Percentiles rank a stretch among this genome's conserved stretches.
phyloP scores from a whole-genome alignment of 2,329 filamentous ascomycete genomes.

The Cladorrhinum sp. region DNA sequence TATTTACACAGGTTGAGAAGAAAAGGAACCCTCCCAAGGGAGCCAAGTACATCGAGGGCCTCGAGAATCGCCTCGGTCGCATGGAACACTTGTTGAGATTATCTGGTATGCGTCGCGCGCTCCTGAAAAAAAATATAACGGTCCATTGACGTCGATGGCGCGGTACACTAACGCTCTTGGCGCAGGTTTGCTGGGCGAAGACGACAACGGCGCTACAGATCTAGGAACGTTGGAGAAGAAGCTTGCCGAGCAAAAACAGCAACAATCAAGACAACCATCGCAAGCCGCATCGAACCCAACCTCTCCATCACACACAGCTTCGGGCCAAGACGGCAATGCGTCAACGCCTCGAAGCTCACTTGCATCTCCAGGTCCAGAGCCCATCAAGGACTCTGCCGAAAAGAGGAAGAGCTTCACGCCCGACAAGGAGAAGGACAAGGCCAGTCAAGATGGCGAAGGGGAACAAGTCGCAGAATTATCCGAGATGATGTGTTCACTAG shows the following conservation, averaged over 20 bases:
- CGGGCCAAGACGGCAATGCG: constrained; percentile 41
- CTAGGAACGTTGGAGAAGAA: constrained; percentile 83
- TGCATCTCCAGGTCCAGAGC: constrained; percentile 54
- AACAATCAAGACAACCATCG: constrained; percentile 50
- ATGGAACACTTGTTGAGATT: constrained; percentile 91
- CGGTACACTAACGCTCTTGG: constrained; percentile 27
- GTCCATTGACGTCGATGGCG: not conserved
- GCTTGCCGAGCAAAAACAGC: constrained; percentile 53
- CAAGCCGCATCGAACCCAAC: constrained; percentile 49
- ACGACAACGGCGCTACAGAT: constrained; percentile 82
- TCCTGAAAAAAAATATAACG: not conserved
- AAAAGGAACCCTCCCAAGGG: constrained; percentile 96
- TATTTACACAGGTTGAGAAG: constrained; percentile 98
- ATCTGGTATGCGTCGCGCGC: constrained; percentile 53
- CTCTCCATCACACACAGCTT: constrained; percentile 48
- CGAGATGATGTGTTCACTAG: constrained; percentile 98
- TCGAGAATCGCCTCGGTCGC: constrained; percentile 90
- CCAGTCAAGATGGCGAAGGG: constrained; percentile 38
- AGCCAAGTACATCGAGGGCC: constrained; percentile 94
- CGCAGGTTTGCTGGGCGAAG: constrained; percentile 74
- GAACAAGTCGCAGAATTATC: constrained; percentile 82
- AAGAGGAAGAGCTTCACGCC: constrained; percentile 40
- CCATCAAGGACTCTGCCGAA: constrained; percentile 37
- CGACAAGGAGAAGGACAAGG: constrained; percentile 36
- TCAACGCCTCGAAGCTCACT: constrained; percentile 54